Percentiles rank a stretch among this genome's conserved stretches.
Evolutionary conservation across 345 rosid species (phyloP).

Genomic region (Bruguiera parviflora): DNA sequence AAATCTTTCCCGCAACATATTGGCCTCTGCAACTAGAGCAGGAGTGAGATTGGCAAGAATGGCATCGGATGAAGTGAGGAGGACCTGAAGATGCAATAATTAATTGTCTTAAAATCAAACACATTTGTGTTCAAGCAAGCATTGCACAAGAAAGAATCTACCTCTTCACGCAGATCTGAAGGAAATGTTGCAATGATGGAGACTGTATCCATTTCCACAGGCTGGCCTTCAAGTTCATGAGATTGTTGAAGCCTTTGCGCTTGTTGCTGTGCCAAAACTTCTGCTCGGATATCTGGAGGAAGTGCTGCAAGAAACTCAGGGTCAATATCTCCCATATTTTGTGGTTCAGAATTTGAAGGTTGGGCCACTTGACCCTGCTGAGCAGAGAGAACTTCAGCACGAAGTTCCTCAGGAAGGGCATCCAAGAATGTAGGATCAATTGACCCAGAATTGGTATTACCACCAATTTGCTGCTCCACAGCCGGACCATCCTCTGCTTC

Average conservation of each 20-base stretch:
- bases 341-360: conserved; percentile 65
- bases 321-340: conserved; percentile 80
- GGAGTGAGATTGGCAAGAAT: conserved; percentile 96
- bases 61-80: conserved; percentile 91
- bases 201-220: conserved; percentile 98
- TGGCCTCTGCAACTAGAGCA: conserved; percentile 97
- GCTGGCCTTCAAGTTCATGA: conserved; percentile 98
- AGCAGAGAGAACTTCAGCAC: conserved; percentile 93
- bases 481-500: conserved; percentile 76
- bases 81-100: conserved; percentile 50
- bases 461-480: conserved; percentile 57
- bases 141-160: conserved; percentile 22
- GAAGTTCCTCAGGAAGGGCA: conserved; percentile 96
- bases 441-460: conserved; percentile 63
- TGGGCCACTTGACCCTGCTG: conserved; percentile 79
- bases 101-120: neutral
- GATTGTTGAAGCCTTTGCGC: conserved; percentile 89
- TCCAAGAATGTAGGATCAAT: conserved; percentile 97
- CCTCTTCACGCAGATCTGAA: conserved; percentile 96
- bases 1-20: conserved; percentile 94
- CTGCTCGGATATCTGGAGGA: conserved; percentile 92
- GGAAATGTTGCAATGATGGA: conserved; percentile 98
- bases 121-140: neutral
- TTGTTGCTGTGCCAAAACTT: conserved; percentile 92
- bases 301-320: conserved; percentile 99